phyloP scores from a whole-genome alignment of 2,329 filamentous ascomycete species.

The Claviceps lovelessii region DNA sequence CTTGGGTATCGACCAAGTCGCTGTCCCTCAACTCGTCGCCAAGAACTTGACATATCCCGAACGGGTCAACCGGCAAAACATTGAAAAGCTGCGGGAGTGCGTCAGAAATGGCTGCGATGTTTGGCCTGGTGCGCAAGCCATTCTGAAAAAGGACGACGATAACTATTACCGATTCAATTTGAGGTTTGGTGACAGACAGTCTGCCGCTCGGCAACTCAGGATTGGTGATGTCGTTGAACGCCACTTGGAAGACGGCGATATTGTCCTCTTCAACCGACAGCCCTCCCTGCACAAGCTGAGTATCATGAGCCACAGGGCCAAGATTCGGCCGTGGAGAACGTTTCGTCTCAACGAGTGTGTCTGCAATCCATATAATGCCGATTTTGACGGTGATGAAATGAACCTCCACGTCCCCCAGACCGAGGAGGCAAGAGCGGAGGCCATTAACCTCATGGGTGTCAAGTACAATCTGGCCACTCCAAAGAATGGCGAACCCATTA shows the following conservation, averaged over 20 bases:
- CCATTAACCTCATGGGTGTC: conserved; percentile 92
- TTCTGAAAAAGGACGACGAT: conserved; percentile 56
- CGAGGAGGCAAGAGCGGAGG: conserved; percentile 88
- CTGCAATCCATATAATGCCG: conserved; percentile 94
- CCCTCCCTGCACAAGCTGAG: conserved; percentile 96
- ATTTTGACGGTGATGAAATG: conserved; percentile 99
- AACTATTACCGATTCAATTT: conserved; percentile 26
- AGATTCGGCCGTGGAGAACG: conserved; percentile 86
- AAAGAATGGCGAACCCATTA: conserved; percentile 95
- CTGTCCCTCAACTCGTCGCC: conserved; percentile 80
- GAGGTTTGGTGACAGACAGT: neutral
- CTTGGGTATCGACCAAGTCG: conserved; percentile 81
- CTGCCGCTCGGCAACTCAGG: conserved; percentile 58
- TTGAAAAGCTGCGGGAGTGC: conserved; percentile 61
- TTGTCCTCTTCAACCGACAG: conserved; percentile 95
- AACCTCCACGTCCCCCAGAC: conserved; percentile 96
- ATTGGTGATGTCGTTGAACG: conserved; percentile 85
- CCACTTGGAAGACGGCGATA: conserved; percentile 87
- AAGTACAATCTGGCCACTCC: conserved; percentile 93
- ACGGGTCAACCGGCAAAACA: conserved; percentile 70
- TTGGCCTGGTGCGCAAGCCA: conserved; percentile 78
- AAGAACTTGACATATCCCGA: conserved; percentile 95
- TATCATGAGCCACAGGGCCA: conserved; percentile 91
- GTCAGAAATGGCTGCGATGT: conserved; percentile 61
- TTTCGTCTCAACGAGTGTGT: conserved; percentile 97